A percentile compares a stretch with the other conserved stretches of the same genome.
phyloP scores from a whole-genome alignment of 495 filamentous ascomycete species.

The Aspergillus sclerotioniger region DNA sequence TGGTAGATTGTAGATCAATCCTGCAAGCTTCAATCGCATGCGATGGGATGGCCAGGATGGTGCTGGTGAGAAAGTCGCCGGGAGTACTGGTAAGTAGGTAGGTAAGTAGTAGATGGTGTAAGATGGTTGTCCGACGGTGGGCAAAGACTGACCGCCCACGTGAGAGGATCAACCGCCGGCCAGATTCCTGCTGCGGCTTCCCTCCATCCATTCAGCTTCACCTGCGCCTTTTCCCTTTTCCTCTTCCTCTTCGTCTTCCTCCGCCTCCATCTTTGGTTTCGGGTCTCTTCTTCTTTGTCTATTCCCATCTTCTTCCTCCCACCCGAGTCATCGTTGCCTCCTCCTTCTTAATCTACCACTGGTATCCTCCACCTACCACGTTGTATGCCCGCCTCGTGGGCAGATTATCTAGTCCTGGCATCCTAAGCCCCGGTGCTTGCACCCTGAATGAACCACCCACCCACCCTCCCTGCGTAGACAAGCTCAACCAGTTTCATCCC shows the following conservation, averaged over 20 bases:
- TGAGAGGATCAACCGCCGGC: constrained; percentile 9
- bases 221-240: not conserved
- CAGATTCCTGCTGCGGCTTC: constrained; percentile 12
- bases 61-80: no score
- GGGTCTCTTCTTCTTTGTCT: not conserved
- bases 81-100: no score
- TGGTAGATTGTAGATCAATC: no score
- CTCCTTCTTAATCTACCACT: not conserved
- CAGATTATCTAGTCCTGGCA: constrained; percentile 12
- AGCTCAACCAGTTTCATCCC: not conserved
- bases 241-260: not conserved
- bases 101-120: no score
- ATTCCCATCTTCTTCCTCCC: not conserved
- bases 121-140: no score
- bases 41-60: no score
- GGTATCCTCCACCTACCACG: constrained; percentile 11
- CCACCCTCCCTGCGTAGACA: constrained; percentile 15
- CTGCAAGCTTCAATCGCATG: no score
- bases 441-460: not conserved
- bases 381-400: constrained; percentile 13
- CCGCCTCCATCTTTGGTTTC: not conserved
- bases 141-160: not conserved
- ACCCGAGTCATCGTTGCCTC: not conserved
- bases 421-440: constrained; percentile 5
- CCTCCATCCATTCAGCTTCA: constrained; percentile 3